Percentiles rank a stretch among this genome's conserved stretches.
Evolutionary conservation across 2,329 filamentous ascomycete genomes (phyloP).

Genomic region (Escovopsis sp.): DNA sequence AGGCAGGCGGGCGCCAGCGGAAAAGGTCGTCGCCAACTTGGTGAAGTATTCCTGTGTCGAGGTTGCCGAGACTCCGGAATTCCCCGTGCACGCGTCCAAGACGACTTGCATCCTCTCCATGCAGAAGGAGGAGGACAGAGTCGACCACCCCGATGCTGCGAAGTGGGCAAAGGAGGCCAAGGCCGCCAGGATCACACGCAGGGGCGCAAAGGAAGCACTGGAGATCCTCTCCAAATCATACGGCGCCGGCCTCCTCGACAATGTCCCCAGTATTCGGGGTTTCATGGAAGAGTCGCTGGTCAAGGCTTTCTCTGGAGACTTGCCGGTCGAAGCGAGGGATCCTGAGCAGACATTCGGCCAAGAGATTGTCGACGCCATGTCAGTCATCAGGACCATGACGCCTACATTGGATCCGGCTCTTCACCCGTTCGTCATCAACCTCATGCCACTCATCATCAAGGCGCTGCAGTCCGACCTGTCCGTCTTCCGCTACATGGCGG

Average conservation of each 20-base stretch:
- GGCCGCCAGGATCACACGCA: constrained; percentile 75
- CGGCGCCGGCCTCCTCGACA: constrained; percentile 61
- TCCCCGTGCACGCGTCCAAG: constrained; percentile 66
- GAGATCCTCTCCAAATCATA: constrained; percentile 76
- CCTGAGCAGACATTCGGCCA: constrained; percentile 68
- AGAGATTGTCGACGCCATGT: constrained; percentile 86
- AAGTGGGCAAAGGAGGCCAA: constrained; percentile 83
- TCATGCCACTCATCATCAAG: constrained; percentile 75
- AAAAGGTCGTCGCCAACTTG: constrained; percentile 90
- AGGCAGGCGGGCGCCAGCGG: constrained; percentile 70
- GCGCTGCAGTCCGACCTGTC: constrained; percentile 79
- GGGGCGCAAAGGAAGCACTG: constrained; percentile 86
- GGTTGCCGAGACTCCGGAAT: constrained; percentile 93
- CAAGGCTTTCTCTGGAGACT: constrained; percentile 54
- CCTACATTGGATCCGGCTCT: constrained; percentile 70
- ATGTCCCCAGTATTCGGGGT: constrained; percentile 64
- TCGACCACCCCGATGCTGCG: constrained; percentile 80
- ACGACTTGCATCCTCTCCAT: constrained; percentile 77
- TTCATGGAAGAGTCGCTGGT: constrained; percentile 73
- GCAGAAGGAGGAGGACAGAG: constrained; percentile 91
- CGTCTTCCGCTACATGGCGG: constrained; percentile 89
- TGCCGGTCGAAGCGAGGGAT: constrained; percentile 61
- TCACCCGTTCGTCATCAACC: constrained; percentile 64
- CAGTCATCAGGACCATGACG: constrained; percentile 79
- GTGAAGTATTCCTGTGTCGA: constrained; percentile 98